Evolutionary conservation across 73 alveolate genomes (phyloP), one percentile per base, ranked within the genome.

Genomic region (Paramecium tetraurelia): DNA sequence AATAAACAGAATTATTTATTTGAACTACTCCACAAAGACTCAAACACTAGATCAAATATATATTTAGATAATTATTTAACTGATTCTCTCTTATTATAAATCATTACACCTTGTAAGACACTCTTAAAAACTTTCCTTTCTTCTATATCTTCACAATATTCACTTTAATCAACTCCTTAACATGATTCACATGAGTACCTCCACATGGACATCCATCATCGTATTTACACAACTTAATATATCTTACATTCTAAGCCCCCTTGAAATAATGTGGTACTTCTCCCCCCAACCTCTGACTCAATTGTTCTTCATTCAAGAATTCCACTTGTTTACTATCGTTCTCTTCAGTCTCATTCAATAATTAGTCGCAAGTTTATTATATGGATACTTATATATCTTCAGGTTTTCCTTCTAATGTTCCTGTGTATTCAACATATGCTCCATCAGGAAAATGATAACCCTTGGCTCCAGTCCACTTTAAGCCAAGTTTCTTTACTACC

Each of bases 131-230:
- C 84, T 95, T 93, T 40, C 96, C 96, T 71, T 95, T 96, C 95
- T 97, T 97, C 71, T 95, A 70, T n/a, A 97, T 59, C 75, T 95
- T 97, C 18, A 93, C 89, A 31, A 97, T 92, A 36, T 85, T 96
- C 11, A 96, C 57, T 36, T 90, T 84, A 18, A 59, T 93, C 50
- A 96, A 93, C 58, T 97, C 99, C n/a, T 86, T 87, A 2, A 97
- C 72, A 43, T 92, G 95, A 63, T 96, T 94, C 33, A 97, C 98
- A 92, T 97, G 99, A 31, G 99, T 97, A 10, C 99, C 99, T 76
- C 99, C 99, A 88, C 99, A 97, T 5, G 98, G 98, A 75, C 99
- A 96, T 59, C 98, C 99, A 22, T 57, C 77, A 69, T 96, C 99
- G 12, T 92, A 96, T 10, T 70, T 75, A 41, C 84, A 58, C 1